Evolutionary conservation across 139 green algal species (phyloP), one percentile per base, ranked within the genome.

Genomic region (Chlamydomonas applanata): DNA sequence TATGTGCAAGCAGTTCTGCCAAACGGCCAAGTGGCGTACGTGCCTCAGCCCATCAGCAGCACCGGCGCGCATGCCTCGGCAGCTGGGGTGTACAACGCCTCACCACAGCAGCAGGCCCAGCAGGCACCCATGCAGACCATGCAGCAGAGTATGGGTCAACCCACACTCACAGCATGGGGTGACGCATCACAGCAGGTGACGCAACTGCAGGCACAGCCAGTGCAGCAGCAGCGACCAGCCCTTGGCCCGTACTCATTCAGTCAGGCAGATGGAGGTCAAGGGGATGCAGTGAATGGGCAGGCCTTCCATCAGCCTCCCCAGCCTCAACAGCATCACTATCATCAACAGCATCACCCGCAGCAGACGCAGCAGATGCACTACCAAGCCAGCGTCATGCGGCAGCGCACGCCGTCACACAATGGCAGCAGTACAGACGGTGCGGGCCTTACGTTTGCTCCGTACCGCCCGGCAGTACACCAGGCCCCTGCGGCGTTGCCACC

Each of bases 1-100:
- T 80, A 81, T 32, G 74, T 85, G 2, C 56, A 74, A 2, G 68
- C 56, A 3, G 30, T 81, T 54, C 17, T 85, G 62, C 69, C 79
- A 16, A 81, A 79, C 46, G 79, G 79, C 16, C 79, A 85, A 53
- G 33, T 85, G 40, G 79, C 74, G 0, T 85, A 77, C 70, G 70
- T 85, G 33, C 74, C 74, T 32, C 79, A 85, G 63, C 25, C 32
- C 4, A 30, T 65, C 24, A 66, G 59, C 59, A 40, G 3, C n/a
- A 11, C 11, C 24, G 3, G 9, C n/a, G 17, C 59, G 9, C 3
- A 24, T 22, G 25, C 24, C 24, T 16, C n/a, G 3, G n/a, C 59
- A 36, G 59, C 59, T 40, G 3, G 4, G 9, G 30, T 4, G 24
- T 30, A 66, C 59, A 66, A 22, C 53, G 45, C n/a, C n/a, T 19